Conservation (phyloP, 23 red algal species). For the Gracilaria gracilis region DNA sequence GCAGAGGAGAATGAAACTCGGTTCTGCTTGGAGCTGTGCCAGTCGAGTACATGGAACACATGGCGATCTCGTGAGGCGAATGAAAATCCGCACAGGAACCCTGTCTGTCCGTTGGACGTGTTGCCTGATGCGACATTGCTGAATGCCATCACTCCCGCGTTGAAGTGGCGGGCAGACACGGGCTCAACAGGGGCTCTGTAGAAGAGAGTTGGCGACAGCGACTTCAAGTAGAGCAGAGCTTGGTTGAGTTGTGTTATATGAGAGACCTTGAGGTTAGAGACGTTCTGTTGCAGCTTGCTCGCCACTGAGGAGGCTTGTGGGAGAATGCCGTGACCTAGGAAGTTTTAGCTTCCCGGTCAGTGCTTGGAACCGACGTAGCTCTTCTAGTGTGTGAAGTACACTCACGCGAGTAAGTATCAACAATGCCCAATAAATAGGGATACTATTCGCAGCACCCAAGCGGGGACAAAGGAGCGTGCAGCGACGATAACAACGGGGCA, state of each 20-base stretch:
- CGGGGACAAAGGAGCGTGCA: too few relatives aligned
- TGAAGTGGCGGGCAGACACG: neutral
- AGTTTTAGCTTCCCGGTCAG: too few relatives aligned
- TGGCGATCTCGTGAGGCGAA: neutral
- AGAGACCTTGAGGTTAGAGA: neutral
- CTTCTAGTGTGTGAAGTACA: too few relatives aligned
- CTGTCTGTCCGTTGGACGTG: neutral
- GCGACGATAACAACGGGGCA: too few relatives aligned
- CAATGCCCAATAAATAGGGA: too few relatives aligned
- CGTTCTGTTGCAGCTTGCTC: neutral
- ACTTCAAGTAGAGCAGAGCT: neutral
- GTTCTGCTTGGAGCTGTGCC: slow-evolving; percentile 13
- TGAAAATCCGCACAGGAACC: neutral
- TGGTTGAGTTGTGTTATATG: slow-evolving; percentile 10
- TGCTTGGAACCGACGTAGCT: too few relatives aligned
- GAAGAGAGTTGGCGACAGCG: neutral
- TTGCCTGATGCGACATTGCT: slow-evolving; percentile 1
- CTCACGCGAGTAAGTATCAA: too few relatives aligned
- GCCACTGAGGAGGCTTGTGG: slow-evolving; percentile 3
- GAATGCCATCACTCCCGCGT: neutral
- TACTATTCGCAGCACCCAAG: too few relatives aligned
- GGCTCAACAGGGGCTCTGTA: neutral
- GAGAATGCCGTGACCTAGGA: neutral
- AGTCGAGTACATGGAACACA: slow-evolving; percentile 20
- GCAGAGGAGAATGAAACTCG: slow-evolving; percentile 36